Evolutionary conservation across 257 asterid species (phyloP).

Genomic region (Thymus quinquecostatus): DNA sequence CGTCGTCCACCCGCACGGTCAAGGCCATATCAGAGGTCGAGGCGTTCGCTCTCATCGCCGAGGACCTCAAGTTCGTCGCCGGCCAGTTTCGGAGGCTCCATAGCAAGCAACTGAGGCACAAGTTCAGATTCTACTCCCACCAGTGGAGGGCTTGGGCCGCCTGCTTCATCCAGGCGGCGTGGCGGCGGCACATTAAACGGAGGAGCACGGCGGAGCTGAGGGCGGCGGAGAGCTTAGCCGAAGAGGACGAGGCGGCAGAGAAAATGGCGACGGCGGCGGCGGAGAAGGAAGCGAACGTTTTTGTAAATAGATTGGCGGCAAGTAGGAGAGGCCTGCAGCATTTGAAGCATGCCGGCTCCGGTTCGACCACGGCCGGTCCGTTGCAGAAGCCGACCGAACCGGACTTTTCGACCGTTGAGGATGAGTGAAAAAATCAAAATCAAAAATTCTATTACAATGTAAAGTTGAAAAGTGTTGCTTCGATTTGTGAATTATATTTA

Average conservation of each 20-base stretch:
- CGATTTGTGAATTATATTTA: constrained; percentile 18
- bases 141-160: constrained; percentile 98
- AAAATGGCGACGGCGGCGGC: neutral
- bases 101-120: constrained; percentile 88
- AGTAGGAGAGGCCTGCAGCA: constrained; percentile 56
- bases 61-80: constrained; percentile 85
- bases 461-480: constrained; percentile 22
- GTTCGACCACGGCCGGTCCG: constrained; percentile 49
- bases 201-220: constrained; percentile 53
- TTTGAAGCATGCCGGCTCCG: constrained; percentile 56
- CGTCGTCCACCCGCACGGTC: constrained; percentile 90
- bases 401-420: constrained; percentile 82
- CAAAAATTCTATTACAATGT: constrained; percentile 24
- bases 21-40: constrained; percentile 88
- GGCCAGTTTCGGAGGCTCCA: constrained; percentile 83
- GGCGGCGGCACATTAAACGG: constrained; percentile 76
- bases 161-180: constrained; percentile 85
- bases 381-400: constrained; percentile 91
- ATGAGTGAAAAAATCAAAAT: constrained; percentile 42
- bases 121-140: constrained; percentile 91
- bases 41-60: constrained; percentile 80
- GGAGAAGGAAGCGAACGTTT: constrained; percentile 34
- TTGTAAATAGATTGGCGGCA: constrained; percentile 58
- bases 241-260: constrained; percentile 20
- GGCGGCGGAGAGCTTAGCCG: constrained; percentile 46